Evolutionary conservation across 495 filamentous ascomycete species (phyloP).

Genomic region (Aspergillus coremiiformis): DNA sequence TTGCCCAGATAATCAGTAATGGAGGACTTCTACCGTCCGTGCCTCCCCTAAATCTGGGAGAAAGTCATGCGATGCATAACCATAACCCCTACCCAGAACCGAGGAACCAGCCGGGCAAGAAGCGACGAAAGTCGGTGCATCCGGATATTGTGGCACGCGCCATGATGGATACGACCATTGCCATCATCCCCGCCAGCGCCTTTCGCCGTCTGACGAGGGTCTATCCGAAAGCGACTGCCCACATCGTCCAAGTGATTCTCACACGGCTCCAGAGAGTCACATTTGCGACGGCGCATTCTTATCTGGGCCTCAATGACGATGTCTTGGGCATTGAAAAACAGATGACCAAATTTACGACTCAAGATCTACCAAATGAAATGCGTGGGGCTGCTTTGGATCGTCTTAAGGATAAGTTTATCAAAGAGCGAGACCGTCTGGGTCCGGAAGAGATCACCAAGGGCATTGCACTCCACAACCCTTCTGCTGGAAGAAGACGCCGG

Average conservation of each 20-base stretch:
- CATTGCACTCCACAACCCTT: conserved; percentile 88
- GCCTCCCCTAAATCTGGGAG: conserved; percentile 68
- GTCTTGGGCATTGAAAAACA: conserved; percentile 84
- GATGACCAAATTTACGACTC: conserved; percentile 85
- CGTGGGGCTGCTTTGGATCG: conserved; percentile 76
- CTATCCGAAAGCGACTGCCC: conserved; percentile 91
- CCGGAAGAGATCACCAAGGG: conserved; percentile 84
- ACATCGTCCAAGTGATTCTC: conserved; percentile 95
- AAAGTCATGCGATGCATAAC: conserved; percentile 23
- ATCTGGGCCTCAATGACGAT: conserved; percentile 84
- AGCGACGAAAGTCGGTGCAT: conserved; percentile 68
- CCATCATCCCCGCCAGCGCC: conserved; percentile 92
- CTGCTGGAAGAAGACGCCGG: conserved; percentile 54
- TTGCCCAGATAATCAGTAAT: conserved; percentile 10
- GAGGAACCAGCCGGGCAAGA: conserved; percentile 31
- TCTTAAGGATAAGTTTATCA: conserved; percentile 86
- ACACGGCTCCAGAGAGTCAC: conserved; percentile 92
- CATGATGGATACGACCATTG: conserved; percentile 96
- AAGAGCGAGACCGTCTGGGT: conserved; percentile 76
- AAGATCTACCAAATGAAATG: conserved; percentile 86
- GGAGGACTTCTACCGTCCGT: conserved; percentile 44
- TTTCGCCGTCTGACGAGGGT: conserved; percentile 90
- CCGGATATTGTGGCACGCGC: conserved; percentile 94
- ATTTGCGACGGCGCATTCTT: conserved; percentile 85
- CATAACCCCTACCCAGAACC: conserved; percentile 8